Evolutionary conservation across 306 rosid species (phyloP).

Genomic region (Crotalaria pallida): DNA sequence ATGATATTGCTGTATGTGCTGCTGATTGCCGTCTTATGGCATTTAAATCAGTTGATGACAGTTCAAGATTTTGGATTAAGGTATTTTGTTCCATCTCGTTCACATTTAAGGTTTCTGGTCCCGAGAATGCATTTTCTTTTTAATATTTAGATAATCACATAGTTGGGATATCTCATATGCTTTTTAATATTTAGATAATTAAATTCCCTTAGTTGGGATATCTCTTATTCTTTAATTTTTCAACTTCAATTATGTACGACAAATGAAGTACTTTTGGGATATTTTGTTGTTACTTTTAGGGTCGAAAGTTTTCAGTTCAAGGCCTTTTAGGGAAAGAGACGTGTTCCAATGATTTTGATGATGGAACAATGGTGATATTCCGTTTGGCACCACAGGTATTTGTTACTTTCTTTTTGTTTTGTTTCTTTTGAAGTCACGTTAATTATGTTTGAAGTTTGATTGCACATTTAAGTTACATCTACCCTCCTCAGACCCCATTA

Average conservation of each 20-base stretch:
- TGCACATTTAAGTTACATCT: too few relatives aligned
- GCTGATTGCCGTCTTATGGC: constrained; percentile 95
- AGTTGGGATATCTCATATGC: background rate
- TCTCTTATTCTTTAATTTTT: background rate
- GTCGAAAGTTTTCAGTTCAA: constrained; percentile 83
- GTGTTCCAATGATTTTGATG: constrained; percentile 53
- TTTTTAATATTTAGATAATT: constrained; percentile 1
- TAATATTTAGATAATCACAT: background rate
- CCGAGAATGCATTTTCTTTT: background rate
- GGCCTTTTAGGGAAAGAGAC: constrained; percentile 82
- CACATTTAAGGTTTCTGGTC: constrained; percentile 2
- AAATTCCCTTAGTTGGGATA: background rate
- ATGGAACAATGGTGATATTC: constrained; percentile 86
- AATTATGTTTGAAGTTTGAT: background rate
- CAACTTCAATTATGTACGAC: background rate
- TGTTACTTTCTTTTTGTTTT: constrained; percentile 1
- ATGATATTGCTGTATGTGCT: constrained; percentile 77
- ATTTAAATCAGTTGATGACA: constrained; percentile 65
- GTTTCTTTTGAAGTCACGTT: background rate
- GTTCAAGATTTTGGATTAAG: constrained; percentile 95
- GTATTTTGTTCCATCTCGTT: constrained; percentile 37
- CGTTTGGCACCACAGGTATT: constrained; percentile 98
- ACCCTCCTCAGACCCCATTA: too few relatives aligned
- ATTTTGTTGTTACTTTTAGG: constrained; percentile 42
- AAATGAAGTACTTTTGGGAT: constrained; percentile 7